Conservation (phyloP, 768 basidiomycete genomes). For the Russula sp. region DNA sequence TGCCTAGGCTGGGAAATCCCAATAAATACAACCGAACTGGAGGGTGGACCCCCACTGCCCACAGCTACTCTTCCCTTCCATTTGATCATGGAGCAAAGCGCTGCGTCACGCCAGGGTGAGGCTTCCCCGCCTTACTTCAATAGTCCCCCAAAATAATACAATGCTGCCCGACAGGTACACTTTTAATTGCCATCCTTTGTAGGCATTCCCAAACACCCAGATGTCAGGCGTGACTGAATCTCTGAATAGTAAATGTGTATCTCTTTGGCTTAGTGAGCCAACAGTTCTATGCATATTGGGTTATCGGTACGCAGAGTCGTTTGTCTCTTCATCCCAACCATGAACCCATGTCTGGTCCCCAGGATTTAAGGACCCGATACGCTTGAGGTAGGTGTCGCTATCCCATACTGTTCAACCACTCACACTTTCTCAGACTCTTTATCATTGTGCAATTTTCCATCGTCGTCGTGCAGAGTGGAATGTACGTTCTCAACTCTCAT, state of each 20-base stretch:
- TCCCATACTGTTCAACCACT: neutral
- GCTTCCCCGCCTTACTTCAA: neutral
- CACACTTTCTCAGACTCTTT: neutral
- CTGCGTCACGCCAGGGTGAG: neutral
- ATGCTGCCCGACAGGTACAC: neutral
- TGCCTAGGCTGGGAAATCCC: too few relatives aligned
- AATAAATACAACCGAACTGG: too few relatives aligned
- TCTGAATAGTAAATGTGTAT: neutral
- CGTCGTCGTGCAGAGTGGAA: neutral
- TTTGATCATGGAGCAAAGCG: neutral
- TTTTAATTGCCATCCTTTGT: neutral
- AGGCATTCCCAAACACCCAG: neutral
- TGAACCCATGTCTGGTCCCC: neutral
- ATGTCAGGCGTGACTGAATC: neutral
- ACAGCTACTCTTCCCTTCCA: neutral
- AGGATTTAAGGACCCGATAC: neutral
- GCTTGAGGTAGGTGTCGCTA: neutral
- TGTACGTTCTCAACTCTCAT: neutral
- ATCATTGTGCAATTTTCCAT: neutral
- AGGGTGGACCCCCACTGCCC: too few relatives aligned
- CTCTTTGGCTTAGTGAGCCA: neutral
- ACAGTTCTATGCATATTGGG: neutral
- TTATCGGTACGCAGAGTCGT: neutral
- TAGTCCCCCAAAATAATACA: neutral
- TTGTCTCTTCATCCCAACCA: neutral